phyloP scores from a whole-genome alignment of 2,329 filamentous ascomycete species.

The Xylariaceae sp. region DNA sequence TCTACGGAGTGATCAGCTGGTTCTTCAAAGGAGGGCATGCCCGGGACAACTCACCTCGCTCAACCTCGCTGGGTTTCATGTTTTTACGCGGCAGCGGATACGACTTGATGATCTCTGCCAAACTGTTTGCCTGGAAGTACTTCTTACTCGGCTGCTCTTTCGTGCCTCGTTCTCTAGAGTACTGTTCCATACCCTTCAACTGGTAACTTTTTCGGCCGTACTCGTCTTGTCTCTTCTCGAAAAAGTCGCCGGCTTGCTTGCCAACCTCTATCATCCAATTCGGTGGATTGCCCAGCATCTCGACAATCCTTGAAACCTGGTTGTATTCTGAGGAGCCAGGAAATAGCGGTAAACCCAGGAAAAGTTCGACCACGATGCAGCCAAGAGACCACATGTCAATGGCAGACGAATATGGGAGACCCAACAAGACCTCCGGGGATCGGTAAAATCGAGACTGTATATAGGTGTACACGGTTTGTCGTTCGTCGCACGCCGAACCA shows the following conservation, averaged over 20 bases:
- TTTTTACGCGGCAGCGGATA: slow-evolving; percentile 99
- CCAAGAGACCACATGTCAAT: slow-evolving; percentile 99
- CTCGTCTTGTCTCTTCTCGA: slow-evolving; percentile 87
- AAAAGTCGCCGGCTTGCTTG: slow-evolving; percentile 96
- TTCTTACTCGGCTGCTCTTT: slow-evolving; percentile 99
- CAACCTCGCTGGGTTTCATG: slow-evolving; percentile 96
- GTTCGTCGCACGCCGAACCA: slow-evolving; percentile 94
- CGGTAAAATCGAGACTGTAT: slow-evolving; percentile 98
- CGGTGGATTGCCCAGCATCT: slow-evolving; percentile 94
- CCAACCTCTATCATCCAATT: slow-evolving; percentile 99
- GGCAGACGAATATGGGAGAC: slow-evolving; percentile 92
- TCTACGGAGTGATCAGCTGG: slow-evolving; percentile 49
- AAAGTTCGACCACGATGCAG: slow-evolving; percentile 96
- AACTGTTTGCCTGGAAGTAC: slow-evolving; percentile 90
- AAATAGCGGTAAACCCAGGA: slow-evolving; percentile 89
- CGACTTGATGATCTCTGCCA: slow-evolving; percentile 95
- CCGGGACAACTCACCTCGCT: slow-evolving; percentile 64
- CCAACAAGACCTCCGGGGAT: slow-evolving; percentile 92
- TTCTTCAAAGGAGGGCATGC: slow-evolving; percentile 2
- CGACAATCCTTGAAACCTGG: slow-evolving; percentile 91
- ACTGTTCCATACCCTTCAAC: slow-evolving; percentile 96
- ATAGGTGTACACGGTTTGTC: slow-evolving; percentile 98
- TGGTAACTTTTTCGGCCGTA: slow-evolving; percentile 87
- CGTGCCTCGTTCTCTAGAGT: slow-evolving; percentile 87
- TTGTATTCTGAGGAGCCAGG: slow-evolving; percentile 98